phyloP scores from a whole-genome alignment of 2,329 filamentous ascomycete genomes.

The Colletotrichum higginsianum region DNA sequence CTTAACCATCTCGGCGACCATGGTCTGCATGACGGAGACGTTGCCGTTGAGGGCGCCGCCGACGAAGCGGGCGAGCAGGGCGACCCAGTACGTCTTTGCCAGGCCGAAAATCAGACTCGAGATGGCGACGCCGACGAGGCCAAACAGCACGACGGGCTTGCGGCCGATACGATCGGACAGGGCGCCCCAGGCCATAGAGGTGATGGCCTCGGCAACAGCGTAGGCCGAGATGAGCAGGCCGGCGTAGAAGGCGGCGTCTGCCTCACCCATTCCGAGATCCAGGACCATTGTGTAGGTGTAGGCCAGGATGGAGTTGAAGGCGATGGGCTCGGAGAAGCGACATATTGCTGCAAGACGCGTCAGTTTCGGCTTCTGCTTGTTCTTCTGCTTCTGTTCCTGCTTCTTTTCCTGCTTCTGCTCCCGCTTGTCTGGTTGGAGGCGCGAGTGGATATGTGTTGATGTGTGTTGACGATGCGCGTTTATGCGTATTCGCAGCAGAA shows the following conservation, averaged over 20 bases:
- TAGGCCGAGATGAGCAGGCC: conserved; percentile 64
- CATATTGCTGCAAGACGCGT: conserved; percentile 55
- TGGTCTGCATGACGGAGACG: conserved; percentile 58
- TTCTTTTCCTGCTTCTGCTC: too few relatives aligned
- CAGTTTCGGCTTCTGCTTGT: conserved; percentile 7
- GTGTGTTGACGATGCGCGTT: too few relatives aligned
- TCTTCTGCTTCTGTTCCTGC: too few relatives aligned
- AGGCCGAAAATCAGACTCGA: conserved; percentile 60
- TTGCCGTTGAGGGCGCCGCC: conserved; percentile 58
- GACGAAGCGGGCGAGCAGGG: conserved; percentile 57
- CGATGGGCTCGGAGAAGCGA: conserved; percentile 61
- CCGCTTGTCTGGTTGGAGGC: background rate
- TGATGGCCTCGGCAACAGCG: conserved; percentile 59
- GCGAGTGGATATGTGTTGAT: too few relatives aligned
- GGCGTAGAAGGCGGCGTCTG: conserved; percentile 62
- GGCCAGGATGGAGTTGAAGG: conserved; percentile 61
- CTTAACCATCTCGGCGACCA: conserved; percentile 60
- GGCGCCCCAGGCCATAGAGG: conserved; percentile 59
- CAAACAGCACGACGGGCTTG: conserved; percentile 50
- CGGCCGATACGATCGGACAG: conserved; percentile 58
- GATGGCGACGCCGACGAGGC: conserved; percentile 52
- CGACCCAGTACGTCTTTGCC: conserved; percentile 59
- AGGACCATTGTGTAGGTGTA: conserved; percentile 60
- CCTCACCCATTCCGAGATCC: conserved; percentile 53
- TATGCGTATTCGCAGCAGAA: too few relatives aligned